phyloP scores from a whole-genome alignment of 73 alveolate genomes.

The Paramecium tetraurelia region DNA sequence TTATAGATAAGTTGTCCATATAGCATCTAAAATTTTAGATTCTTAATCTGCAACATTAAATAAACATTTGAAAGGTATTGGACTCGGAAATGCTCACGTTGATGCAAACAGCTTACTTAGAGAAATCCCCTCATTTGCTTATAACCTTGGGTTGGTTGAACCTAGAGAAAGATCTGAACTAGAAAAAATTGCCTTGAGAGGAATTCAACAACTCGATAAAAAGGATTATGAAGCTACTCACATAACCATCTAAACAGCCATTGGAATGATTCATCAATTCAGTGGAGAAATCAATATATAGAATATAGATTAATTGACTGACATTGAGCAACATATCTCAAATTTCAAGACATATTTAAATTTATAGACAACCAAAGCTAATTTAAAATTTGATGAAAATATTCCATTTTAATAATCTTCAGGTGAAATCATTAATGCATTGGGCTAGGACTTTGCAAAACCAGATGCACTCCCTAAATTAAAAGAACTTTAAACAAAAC shows the following conservation, averaged over 20 bases:
- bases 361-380: background rate
- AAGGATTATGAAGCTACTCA: background rate
- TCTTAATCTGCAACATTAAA: background rate
- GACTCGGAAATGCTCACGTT: conserved; percentile 44
- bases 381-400: background rate
- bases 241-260: background rate
- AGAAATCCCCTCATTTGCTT: conserved; percentile 31
- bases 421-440: background rate
- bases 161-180: background rate
- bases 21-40: background rate
- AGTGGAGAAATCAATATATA: background rate
- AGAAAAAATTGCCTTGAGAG: background rate
- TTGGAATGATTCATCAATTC: background rate
- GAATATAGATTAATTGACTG: conserved; percentile 2
- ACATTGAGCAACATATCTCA: background rate
- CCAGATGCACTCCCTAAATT: conserved; percentile 10
- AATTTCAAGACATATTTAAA: background rate
- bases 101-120: conserved; percentile 2
- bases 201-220: background rate
- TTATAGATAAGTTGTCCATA: background rate
- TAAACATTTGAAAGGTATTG: conserved; percentile 9
- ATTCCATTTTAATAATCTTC: background rate
- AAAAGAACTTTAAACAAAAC: background rate
- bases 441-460: conserved; percentile 35
- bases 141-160: conserved; percentile 5